Evolutionary conservation across 768 basidiomycete genomes (phyloP), one percentile per base, ranked within the genome.

Genomic region (Russula griseocarnosa): DNA sequence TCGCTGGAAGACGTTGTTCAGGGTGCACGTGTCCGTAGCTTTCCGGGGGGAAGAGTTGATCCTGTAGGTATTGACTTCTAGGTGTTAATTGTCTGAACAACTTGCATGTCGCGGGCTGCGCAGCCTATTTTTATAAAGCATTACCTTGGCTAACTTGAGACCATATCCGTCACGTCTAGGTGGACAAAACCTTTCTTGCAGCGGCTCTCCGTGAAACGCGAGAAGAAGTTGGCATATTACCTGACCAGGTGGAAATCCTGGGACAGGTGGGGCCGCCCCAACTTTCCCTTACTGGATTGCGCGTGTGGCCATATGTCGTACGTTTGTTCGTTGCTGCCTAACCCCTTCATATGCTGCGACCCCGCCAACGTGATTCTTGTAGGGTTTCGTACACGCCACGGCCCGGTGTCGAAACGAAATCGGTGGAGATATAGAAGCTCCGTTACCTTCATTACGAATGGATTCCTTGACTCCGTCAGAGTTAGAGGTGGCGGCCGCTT

Each of bases 261-360:
- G 91, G 90, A 6, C 73, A 79, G 60, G 75, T 90, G 20, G 83
- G 84, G 11, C 85, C 88, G 5, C 77, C 87, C 1, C 82, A 87
- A 71, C 69, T 77, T 34, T 87, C 83, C 63, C 75, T 85, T 34
- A 72, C 76, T 20, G 84, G 86, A 24, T 75, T 88, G 74, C 74
- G 79, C 18, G 90, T 92, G 10, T 89, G 86, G 85, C 88, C 90
- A 30, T 87, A 83, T 69, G 84, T 91, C 53, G 90, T 92, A 74
- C 76, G 85, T 80, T 36, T 51, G 6, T n/a, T 47, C 51, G 38
- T 36, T 47, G 16, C 38, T 38, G 51, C 52, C 28, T 28, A 20
- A n/a, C 13, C 30, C 56, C 34, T 46, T 22, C 46, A 50, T 55
- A 44, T 55, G 57, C 49, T 30, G 44, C 40, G 20, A n/a, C 49